Percentiles rank a stretch among this genome's conserved stretches.
These are phyloP conservation scores for Jimgerdemannia flammicorona DNA, from an alignment of 192 early-diverging fungal species.

Conservation along the genomic window DNA sequence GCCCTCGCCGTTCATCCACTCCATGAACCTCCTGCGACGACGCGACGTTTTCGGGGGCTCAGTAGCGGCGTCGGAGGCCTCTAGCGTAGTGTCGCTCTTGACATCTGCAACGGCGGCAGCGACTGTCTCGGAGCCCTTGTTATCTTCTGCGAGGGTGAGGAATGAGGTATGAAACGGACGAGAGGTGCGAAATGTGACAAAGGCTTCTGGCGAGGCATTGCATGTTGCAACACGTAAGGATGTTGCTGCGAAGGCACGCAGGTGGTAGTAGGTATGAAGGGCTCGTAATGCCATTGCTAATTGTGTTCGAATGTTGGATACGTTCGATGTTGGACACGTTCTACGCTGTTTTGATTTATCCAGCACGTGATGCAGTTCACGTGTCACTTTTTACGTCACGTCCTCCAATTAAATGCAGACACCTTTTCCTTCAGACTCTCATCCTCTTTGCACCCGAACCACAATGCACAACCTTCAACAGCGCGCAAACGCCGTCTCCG, in stretches of 20 bases:
- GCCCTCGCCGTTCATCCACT: constrained; percentile 24
- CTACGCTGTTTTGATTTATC: neutral
- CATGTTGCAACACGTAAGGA: neutral
- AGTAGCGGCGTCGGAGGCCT: neutral
- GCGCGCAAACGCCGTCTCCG: constrained; percentile 22
- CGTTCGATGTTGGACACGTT: neutral
- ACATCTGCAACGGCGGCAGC: neutral
- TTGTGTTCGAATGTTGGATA: neutral
- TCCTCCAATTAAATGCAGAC: neutral
- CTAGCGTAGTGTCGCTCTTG: neutral
- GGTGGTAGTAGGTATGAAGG: neutral
- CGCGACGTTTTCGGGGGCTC: constrained; percentile 26
- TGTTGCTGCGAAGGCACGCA: neutral
- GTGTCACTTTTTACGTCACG: neutral
- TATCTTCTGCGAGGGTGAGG: neutral
- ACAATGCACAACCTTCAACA: constrained; percentile 30
- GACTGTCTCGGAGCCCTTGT: neutral
- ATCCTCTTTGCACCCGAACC: neutral
- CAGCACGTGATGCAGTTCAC: neutral
- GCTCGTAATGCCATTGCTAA: neutral
- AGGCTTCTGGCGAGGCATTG: neutral
- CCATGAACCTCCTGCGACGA: constrained; percentile 29
- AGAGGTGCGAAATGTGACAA: neutral
- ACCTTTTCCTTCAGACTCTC: neutral
- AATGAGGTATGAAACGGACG: neutral